A percentile compares a stretch with the other conserved stretches of the same genome.
phyloP scores from a whole-genome alignment of 2,329 filamentous ascomycete genomes.

The Bipolaris oryzae region DNA sequence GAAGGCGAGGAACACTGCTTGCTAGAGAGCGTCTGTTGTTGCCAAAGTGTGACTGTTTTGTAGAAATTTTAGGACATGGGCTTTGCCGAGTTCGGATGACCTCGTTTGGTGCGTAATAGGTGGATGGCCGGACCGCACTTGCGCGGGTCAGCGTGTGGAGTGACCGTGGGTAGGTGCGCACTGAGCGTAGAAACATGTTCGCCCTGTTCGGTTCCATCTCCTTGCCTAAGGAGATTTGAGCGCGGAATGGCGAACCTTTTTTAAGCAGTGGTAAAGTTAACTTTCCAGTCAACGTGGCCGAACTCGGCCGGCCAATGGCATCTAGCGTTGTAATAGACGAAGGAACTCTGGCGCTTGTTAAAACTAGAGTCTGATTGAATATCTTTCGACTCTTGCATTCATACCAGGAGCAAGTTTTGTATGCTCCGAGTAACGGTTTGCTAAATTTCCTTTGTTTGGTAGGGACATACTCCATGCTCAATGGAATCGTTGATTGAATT shows the following conservation, averaged over 20 bases:
- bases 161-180: constrained; percentile 24
- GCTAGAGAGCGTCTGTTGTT: constrained; percentile 26
- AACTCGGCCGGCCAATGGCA: constrained; percentile 30
- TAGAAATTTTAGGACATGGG: constrained; percentile 37
- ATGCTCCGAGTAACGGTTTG: not conserved
- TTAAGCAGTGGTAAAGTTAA: constrained; percentile 14
- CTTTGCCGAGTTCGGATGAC: constrained; percentile 42
- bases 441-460: too few species aligned
- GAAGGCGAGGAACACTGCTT: constrained; percentile 23
- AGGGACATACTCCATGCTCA: not conserved
- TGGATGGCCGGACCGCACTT: constrained; percentile 28
- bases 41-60: constrained; percentile 25
- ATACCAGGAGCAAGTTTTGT: not conserved
- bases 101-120: constrained; percentile 21
- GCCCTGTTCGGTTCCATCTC: constrained; percentile 5
- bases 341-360: not conserved
- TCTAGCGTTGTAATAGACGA: constrained; percentile 19
- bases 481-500: not conserved
- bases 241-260: constrained; percentile 18
- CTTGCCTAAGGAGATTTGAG: constrained; percentile 7
- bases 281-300: constrained; percentile 23
- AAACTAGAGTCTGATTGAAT: not conserved
- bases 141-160: constrained; percentile 25
- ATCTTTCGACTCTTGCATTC: not conserved
- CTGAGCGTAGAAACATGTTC: constrained; percentile 28